Percentiles rank a stretch among this genome's conserved stretches.
Conservation (phyloP, 345 rosid genomes). For the Gossypium stocksii region DNA sequence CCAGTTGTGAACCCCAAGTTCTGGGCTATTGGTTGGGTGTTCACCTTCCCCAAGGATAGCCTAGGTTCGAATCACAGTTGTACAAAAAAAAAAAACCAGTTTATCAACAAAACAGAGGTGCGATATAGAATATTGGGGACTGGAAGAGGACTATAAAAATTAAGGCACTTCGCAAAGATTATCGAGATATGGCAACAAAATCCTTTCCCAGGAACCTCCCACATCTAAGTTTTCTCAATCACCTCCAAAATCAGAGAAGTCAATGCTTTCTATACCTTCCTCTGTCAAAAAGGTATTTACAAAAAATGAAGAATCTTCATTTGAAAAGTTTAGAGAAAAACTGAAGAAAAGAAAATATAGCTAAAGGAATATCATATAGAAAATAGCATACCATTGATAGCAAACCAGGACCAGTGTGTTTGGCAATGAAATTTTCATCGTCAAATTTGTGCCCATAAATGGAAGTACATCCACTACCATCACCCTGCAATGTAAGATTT, state of each 20-base stretch:
- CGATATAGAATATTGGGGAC: neutral
- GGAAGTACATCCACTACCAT: constrained; percentile 86
- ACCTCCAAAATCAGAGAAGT: neutral
- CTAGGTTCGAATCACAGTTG: too few species aligned
- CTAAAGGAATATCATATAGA: constrained; percentile 6
- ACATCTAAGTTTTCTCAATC: neutral
- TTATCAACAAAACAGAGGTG: neutral
- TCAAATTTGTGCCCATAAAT: constrained; percentile 84
- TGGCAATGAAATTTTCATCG: constrained; percentile 83
- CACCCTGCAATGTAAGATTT: constrained; percentile 53
- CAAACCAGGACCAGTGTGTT: constrained; percentile 95
- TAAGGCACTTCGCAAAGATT: neutral
- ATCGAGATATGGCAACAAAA: neutral
- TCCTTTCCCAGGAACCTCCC: neutral
- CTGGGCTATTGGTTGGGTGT: too few species aligned
- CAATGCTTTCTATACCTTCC: neutral
- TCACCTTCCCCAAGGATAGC: too few species aligned
- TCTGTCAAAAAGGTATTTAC: neutral
- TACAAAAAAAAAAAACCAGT: neutral
- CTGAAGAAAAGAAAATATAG: neutral
- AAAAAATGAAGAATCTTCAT: neutral
- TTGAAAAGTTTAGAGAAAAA: neutral
- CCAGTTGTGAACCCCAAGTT: too few species aligned
- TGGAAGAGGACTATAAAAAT: neutral
- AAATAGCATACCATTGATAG: constrained; percentile 70